Conservation (phyloP, 192 early-diverging fungal genomes). For the Chytriomyces sp. region DNA sequence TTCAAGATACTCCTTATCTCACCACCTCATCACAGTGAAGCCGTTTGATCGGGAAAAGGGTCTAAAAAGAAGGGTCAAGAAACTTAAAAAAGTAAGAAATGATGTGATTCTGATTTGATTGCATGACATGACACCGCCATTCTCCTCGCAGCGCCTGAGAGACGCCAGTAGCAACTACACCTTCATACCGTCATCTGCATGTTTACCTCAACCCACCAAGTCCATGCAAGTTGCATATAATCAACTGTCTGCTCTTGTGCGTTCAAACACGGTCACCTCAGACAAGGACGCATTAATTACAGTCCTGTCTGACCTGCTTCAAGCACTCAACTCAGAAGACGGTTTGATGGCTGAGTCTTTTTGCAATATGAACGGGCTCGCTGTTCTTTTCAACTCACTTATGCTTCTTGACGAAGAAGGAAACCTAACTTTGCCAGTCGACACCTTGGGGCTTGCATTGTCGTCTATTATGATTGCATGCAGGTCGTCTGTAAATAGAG, state of each 20-base stretch:
- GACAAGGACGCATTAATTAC: background rate
- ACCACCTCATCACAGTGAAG: background rate
- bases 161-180: conserved; percentile 24
- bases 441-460: background rate
- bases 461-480: background rate
- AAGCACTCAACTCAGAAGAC: background rate
- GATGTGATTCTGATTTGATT: background rate
- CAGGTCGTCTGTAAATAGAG: background rate
- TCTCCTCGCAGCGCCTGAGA: background rate
- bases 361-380: conserved; percentile 10
- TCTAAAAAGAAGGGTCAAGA: conserved; percentile 7
- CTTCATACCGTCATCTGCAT: conserved; percentile 25
- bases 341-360: conserved; percentile 4
- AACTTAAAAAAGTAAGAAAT: conserved; percentile 27
- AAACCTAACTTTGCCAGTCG: background rate
- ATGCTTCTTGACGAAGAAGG: conserved; percentile 19
- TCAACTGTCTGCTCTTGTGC: background rate
- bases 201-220: background rate
- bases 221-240: background rate
- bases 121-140: background rate
- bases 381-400: conserved; percentile 15
- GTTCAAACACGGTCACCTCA: background rate
- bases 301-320: background rate
- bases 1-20: background rate
- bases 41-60: background rate